phyloP scores from a whole-genome alignment of 2,329 filamentous ascomycete species.

The Fusarium decemcellulare region DNA sequence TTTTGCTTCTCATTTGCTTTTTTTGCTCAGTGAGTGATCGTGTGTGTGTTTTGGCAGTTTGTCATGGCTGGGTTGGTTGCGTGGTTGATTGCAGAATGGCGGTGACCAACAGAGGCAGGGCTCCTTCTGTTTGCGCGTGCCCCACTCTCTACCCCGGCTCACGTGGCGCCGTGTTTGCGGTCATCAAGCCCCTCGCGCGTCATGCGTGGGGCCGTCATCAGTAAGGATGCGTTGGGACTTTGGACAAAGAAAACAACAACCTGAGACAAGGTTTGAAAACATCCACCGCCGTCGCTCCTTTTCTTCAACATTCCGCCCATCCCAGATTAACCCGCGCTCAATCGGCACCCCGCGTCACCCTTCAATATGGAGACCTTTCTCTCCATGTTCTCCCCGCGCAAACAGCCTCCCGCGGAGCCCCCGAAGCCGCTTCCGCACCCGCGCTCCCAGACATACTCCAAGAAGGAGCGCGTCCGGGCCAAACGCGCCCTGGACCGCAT shows the following conservation, averaged over 20 bases:
- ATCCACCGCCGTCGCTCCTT: neutral
- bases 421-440: conserved; percentile 32
- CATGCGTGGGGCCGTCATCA: conserved; percentile 4
- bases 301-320: neutral
- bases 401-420: conserved; percentile 25
- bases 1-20: conserved; percentile 33
- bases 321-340: neutral
- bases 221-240: neutral
- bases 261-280: conserved; percentile 1
- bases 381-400: conserved; percentile 42
- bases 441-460: conserved; percentile 25
- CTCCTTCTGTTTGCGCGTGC: neutral
- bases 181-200: conserved; percentile 19
- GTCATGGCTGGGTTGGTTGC: neutral
- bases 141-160: neutral
- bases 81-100: neutral
- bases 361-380: conserved; percentile 31
- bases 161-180: neutral
- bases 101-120: no score
- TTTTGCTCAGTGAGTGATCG: neutral
- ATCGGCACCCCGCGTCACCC: neutral
- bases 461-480: conserved; percentile 31
- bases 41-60: neutral
- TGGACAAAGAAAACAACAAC: conserved; percentile 31
- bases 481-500: conserved; percentile 25